A percentile compares a stretch with the other conserved stretches of the same genome.
These are phyloP conservation scores for Spergularia marina DNA, from an alignment of 148 eudicot genomes.

Conservation along the genomic window DNA sequence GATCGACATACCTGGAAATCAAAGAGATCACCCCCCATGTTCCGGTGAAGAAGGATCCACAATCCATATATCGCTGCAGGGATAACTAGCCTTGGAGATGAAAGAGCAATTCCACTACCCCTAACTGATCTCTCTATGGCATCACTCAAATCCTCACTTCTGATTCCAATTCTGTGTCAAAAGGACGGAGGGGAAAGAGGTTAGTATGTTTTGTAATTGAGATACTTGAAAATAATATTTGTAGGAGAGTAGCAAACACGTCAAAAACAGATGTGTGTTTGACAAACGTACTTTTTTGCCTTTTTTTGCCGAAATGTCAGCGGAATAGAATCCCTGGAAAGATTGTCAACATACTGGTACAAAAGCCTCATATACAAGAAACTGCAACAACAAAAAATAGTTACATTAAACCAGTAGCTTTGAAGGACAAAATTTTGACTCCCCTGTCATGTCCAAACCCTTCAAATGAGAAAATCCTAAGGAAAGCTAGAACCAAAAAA, in stretches of 20 bases:
- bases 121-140: constrained; percentile 49
- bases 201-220: neutral
- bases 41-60: constrained; percentile 69
- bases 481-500: neutral
- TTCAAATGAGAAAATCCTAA: neutral
- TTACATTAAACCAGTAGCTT: neutral
- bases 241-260: too few relatives aligned
- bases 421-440: neutral
- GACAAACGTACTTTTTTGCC: constrained; percentile 50
- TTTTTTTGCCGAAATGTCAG: constrained; percentile 71
- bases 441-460: neutral
- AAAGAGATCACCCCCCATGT: constrained; percentile 54
- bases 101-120: constrained; percentile 85
- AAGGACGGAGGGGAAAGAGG: neutral
- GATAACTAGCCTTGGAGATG: constrained; percentile 87
- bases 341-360: constrained; percentile 66
- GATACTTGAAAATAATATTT: neutral
- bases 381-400: constrained; percentile 40
- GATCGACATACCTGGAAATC: constrained; percentile 66
- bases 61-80: constrained; percentile 85
- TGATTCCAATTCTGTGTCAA: constrained; percentile 67
- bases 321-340: constrained; percentile 69
- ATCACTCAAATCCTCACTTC: constrained; percentile 79
- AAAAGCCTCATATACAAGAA: constrained; percentile 79
- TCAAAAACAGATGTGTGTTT: neutral